Base-by-base conservation (phyloP, 108 stramenopile genomes). In the Fragilariopsis cylindrus region DNA sequence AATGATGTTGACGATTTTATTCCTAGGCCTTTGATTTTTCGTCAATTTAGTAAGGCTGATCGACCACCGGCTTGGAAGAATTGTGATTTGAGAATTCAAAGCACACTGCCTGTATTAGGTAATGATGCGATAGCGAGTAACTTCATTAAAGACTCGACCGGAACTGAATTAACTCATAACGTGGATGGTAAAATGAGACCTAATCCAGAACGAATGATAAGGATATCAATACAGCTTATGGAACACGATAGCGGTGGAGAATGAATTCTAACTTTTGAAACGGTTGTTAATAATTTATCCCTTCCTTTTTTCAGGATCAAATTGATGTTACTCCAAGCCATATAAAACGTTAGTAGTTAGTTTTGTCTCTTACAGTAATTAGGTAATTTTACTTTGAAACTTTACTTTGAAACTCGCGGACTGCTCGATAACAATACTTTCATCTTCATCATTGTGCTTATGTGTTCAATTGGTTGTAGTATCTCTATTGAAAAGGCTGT, bases 21-120 rank as follows among this genome's bases (percentile, higher is more conserved):
- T 19, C 86, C 84, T 3, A 60, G 72, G 19, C 85, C 84, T 16
- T 86, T 94, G 60, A 79, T 84, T 0, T 83, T 91, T 30, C 50
- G 64, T 16, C 72, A 68, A 3, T 95, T 90, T 66, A 87, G 71
- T 8, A 89, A 88, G 58, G 62, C 74, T 55, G 70, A 74, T n/a
- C 79, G 94, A 6, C 94, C 94, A 39, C 13, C 46, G 16, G 90
- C 94, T 16, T 95, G 94, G 94, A 95, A 91, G 76, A 84, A 80
- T 8, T 77, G 66, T 11, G 94, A 95, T 54, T 52, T 88, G 43
- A 91, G 91, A 71, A 82, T 95, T 13, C 90, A 95, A 71, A 79
- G 75, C 16, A 91, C 82, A 46, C 64, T 95, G 16, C 94, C 94
- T 5, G 65, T 95, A 39, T 62, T 90, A n/a, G 62, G 62, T 40